Conservation (phyloP, 2,329 filamentous ascomycete species). For the Ophiocordyceps sinensis region DNA sequence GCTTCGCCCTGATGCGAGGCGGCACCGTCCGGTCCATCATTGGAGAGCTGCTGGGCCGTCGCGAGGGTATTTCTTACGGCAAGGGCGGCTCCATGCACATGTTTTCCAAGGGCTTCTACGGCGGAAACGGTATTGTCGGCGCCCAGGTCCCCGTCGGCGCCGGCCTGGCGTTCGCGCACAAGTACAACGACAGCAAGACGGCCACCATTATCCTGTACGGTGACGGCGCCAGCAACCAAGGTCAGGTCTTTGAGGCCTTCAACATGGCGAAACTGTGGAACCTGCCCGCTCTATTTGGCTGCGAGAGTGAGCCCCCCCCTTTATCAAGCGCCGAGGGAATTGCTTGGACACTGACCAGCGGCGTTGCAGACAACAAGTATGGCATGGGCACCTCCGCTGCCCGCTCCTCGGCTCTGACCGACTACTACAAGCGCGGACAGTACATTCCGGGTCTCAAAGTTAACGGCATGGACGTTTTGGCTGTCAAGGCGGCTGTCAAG, state of each 20-base stretch:
- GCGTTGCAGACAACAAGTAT: constrained; percentile 85
- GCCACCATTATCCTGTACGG: constrained; percentile 85
- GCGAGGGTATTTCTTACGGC: constrained; percentile 94
- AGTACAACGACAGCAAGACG: constrained; percentile 81
- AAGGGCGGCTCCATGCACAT: constrained; percentile 99
- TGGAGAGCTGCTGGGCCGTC: constrained; percentile 84
- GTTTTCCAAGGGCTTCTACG: constrained; percentile 96
- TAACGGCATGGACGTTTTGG: constrained; percentile 98
- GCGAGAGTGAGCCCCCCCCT: constrained; percentile 63
- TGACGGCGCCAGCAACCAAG: constrained; percentile 97
- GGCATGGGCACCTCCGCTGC: constrained; percentile 97
- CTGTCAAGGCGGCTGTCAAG: constrained; percentile 89
- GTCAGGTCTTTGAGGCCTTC: constrained; percentile 98
- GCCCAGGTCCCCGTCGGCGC: constrained; percentile 96
- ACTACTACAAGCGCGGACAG: constrained; percentile 99
- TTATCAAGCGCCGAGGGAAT: too few relatives aligned
- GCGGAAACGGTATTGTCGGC: constrained; percentile 97
- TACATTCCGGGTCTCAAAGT: constrained; percentile 99
- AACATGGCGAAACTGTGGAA: constrained; percentile 99
- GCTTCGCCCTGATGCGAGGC: constrained; percentile 93
- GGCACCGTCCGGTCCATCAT: constrained; percentile 84
- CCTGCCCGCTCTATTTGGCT: constrained; percentile 86
- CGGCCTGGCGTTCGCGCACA: constrained; percentile 90
- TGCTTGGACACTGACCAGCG: constrained; percentile 2
- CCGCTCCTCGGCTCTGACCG: constrained; percentile 87